Conservation (phyloP, 1,139 yeast species). For the Candida labiduridarum region DNA sequence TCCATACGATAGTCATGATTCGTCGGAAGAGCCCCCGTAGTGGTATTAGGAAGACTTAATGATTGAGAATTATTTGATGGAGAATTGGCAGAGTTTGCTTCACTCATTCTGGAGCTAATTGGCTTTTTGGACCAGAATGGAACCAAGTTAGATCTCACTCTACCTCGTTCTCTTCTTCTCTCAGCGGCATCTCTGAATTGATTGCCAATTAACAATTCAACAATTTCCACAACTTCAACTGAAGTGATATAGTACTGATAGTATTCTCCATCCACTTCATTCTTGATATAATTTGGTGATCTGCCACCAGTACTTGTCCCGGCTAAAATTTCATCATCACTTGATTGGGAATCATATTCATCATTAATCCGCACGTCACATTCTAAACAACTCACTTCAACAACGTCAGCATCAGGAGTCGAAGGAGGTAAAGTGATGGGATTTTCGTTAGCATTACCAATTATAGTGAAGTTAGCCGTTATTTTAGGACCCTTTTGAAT, state of each 20-base stretch:
- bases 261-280: slow-evolving; percentile 21
- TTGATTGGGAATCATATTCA: slow-evolving; percentile 17
- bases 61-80: not conserved
- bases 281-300: slow-evolving; percentile 18
- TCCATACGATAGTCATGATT: slow-evolving; percentile 54
- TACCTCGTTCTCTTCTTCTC: slow-evolving; percentile 60
- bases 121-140: slow-evolving; percentile 72
- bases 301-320: slow-evolving; percentile 12
- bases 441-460: slow-evolving; percentile 54
- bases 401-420: slow-evolving; percentile 45
- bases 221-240: slow-evolving; percentile 66
- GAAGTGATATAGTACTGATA: slow-evolving; percentile 60
- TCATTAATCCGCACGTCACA: slow-evolving; percentile 42
- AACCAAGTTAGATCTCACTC: slow-evolving; percentile 64
- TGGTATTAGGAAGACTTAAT: not conserved
- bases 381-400: slow-evolving; percentile 61
- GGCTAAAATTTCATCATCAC: slow-evolving; percentile 24
- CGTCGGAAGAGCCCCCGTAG: slow-evolving; percentile 15
- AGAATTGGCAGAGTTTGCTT: slow-evolving; percentile 12
- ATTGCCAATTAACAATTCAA: slow-evolving; percentile 59
- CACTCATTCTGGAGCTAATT: slow-evolving; percentile 51
- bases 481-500: slow-evolving; percentile 50
- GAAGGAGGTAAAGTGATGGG: slow-evolving; percentile 38
- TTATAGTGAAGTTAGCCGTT: slow-evolving; percentile 50
- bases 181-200: slow-evolving; percentile 49